These are phyloP conservation scores for Fusarium tuaranense DNA, from an alignment of 2,329 filamentous ascomycete genomes.

Conservation along the genomic window DNA sequence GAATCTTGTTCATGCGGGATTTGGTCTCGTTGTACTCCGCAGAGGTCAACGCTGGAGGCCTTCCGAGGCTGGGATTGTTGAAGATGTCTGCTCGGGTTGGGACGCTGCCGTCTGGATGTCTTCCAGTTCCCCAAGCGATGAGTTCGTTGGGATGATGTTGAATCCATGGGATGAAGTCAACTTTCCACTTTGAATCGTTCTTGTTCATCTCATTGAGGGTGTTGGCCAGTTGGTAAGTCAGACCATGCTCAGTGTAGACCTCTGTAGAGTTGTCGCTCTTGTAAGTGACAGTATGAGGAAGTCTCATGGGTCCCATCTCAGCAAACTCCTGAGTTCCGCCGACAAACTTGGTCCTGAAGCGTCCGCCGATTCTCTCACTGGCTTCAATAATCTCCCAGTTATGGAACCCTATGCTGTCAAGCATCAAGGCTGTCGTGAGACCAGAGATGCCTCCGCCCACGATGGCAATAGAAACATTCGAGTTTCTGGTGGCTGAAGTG, in stretches of 20 bases:
- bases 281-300: conserved; percentile 65
- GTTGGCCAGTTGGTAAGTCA: conserved; percentile 73
- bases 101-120: background rate
- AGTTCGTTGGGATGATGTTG: conserved; percentile 49
- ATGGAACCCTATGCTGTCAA: conserved; percentile 64
- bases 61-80: conserved; percentile 3
- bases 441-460: conserved; percentile 75
- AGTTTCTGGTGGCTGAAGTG: background rate
- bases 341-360: conserved; percentile 73
- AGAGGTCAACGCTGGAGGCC: background rate
- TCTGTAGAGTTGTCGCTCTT: conserved; percentile 66
- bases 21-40: conserved; percentile 17
- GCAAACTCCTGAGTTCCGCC: conserved; percentile 50
- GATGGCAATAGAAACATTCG: conserved; percentile 62
- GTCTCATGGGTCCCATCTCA: conserved; percentile 75
- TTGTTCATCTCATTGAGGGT: conserved; percentile 70
- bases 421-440: conserved; percentile 68
- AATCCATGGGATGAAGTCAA: conserved; percentile 74
- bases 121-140: conserved; percentile 7
- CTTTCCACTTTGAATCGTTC: conserved; percentile 58
- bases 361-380: conserved; percentile 69
- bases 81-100: conserved; percentile 12
- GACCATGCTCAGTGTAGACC: conserved; percentile 71
- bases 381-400: conserved; percentile 74
- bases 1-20: conserved; percentile 19